Conservation (phyloP, 2,329 filamentous ascomycete species). For the Penicillium thymicola region DNA sequence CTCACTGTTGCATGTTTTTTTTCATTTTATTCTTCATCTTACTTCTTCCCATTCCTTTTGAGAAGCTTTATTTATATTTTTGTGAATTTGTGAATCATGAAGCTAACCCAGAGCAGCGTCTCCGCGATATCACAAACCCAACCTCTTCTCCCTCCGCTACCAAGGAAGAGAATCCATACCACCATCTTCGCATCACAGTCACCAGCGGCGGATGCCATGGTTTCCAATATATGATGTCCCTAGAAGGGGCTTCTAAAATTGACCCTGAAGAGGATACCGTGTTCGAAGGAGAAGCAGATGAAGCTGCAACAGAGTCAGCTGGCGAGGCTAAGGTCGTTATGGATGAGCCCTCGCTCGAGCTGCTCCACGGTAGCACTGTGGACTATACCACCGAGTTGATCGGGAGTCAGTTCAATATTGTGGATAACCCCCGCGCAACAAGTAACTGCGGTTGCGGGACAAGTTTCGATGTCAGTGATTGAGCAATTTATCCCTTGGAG, state of each 20-base stretch:
- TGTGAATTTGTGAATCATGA: background rate
- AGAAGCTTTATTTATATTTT: background rate
- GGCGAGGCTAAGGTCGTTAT: slow-evolving; percentile 76
- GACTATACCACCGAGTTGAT: slow-evolving; percentile 97
- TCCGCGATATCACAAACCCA: slow-evolving; percentile 67
- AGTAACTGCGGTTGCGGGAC: slow-evolving; percentile 97
- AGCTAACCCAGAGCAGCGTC: slow-evolving; percentile 49
- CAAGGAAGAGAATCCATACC: slow-evolving; percentile 62
- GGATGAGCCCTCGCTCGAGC: slow-evolving; percentile 79
- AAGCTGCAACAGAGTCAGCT: slow-evolving; percentile 37
- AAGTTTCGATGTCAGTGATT: slow-evolving; percentile 88
- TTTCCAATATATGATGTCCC: slow-evolving; percentile 93
- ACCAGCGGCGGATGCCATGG: slow-evolving; percentile 95
- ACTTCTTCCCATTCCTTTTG: background rate
- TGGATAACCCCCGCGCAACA: slow-evolving; percentile 84
- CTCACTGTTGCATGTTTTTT: slow-evolving; percentile 44
- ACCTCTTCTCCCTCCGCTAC: slow-evolving; percentile 38
- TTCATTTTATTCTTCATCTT: slow-evolving; percentile 2
- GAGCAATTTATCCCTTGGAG: background rate
- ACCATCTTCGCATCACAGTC: slow-evolving; percentile 87
- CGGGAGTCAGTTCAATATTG: slow-evolving; percentile 91
- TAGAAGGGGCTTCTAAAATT: slow-evolving; percentile 59
- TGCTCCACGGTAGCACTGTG: slow-evolving; percentile 89
- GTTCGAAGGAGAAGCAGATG: slow-evolving; percentile 63
- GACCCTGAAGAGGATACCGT: slow-evolving; percentile 79